These are phyloP conservation scores for Cladosporium sp. DNA, from an alignment of 2,329 filamentous ascomycete species.

Conservation along the genomic window DNA sequence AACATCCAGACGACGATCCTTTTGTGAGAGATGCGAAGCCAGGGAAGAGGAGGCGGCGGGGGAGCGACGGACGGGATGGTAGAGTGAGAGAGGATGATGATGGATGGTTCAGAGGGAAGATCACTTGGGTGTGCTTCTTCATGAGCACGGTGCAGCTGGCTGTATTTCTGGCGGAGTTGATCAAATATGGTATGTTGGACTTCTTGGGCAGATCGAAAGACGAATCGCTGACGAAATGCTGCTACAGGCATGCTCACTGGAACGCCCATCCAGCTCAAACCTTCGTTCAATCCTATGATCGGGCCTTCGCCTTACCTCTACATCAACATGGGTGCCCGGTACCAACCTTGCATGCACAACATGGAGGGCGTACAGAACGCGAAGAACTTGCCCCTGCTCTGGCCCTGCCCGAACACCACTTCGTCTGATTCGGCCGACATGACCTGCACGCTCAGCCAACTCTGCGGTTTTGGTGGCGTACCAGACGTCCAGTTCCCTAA, in stretches of 20 bases:
- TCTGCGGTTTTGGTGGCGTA: conserved; percentile 81
- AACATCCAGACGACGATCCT: conserved; percentile 42
- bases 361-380: conserved; percentile 56
- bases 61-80: conserved; percentile 15
- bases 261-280: conserved; percentile 74
- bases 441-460: conserved; percentile 71
- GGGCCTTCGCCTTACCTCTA: conserved; percentile 86
- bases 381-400: conserved; percentile 55
- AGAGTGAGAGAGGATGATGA: conserved; percentile 42
- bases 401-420: conserved; percentile 74
- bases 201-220: background rate
- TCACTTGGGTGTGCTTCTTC: conserved; percentile 80
- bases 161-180: conserved; percentile 87
- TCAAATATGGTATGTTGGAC: conserved; percentile 68
- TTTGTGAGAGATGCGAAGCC: conserved; percentile 40
- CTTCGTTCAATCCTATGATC: conserved; percentile 94
- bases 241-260: conserved; percentile 71
- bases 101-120: conserved; percentile 57
- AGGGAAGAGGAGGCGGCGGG: conserved; percentile 26
- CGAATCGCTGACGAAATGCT: background rate
- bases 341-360: conserved; percentile 92
- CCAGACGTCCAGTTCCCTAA: conserved; percentile 49
- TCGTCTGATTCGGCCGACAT: conserved; percentile 61
- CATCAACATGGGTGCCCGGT: conserved; percentile 96
- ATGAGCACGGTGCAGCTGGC: conserved; percentile 74